Evolutionary conservation across 2,329 filamentous ascomycete genomes (phyloP).

Genomic region (Xylariaceae sp.): DNA sequence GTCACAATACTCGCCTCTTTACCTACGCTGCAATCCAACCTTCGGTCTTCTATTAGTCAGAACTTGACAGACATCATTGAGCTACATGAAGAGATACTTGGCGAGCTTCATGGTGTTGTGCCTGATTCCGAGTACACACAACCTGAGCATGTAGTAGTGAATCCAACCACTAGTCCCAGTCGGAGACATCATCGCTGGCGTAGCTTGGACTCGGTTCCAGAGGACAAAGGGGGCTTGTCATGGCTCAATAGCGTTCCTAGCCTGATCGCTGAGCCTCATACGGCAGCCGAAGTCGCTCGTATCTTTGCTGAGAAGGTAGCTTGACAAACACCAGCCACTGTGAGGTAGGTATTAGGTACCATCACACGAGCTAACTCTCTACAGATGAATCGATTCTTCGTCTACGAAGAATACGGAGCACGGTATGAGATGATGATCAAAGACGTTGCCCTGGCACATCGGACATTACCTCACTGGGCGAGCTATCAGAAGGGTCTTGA

Average conservation of each 20-base stretch:
- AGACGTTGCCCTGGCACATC: constrained; percentile 67
- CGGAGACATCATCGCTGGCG: constrained; percentile 43
- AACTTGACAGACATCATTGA: constrained; percentile 77
- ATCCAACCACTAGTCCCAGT: constrained; percentile 15
- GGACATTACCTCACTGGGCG: constrained; percentile 68
- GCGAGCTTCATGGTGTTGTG: constrained; percentile 66
- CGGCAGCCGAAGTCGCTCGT: constrained; percentile 58
- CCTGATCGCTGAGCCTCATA: constrained; percentile 54
- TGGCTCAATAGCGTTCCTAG: constrained; percentile 47
- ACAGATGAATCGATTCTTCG: constrained; percentile 75
- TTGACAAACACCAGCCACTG: background rate
- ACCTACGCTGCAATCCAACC: constrained; percentile 58
- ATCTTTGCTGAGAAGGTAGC: constrained; percentile 57
- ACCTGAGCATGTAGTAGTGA: constrained; percentile 29
- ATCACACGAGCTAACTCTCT: constrained; percentile 4
- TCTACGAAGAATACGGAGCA: constrained; percentile 88
- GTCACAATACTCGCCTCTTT: constrained; percentile 71
- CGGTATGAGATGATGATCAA: constrained; percentile 84
- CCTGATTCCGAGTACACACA: constrained; percentile 64
- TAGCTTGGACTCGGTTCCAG: constrained; percentile 45
- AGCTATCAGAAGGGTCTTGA: constrained; percentile 83
- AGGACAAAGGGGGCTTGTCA: constrained; percentile 34
- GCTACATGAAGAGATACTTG: constrained; percentile 77
- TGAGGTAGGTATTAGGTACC: background rate
- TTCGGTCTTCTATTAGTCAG: constrained; percentile 69